Base-by-base conservation (phyloP, 441 rosid species). In the Rhodomyrtus psidioides region DNA sequence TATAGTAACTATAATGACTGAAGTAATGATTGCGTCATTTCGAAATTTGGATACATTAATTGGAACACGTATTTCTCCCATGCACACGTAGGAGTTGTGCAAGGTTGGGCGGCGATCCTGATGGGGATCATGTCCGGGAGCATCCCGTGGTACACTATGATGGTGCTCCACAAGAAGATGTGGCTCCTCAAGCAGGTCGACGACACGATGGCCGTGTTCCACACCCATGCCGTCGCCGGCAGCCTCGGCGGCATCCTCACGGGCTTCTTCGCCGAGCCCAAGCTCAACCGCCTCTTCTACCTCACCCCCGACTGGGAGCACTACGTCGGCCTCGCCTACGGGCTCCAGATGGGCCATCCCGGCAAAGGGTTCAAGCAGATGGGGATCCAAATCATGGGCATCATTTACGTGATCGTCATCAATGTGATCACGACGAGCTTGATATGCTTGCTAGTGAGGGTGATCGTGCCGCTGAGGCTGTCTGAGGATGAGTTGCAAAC, bases 141-240 rank as follows among this genome's bases (percentile, higher is more conserved):
- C 83, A 83, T 87, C 54, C 89, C 88, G 23, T 90, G 87, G 90
- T 87, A 83, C 85, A 88, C 87, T 46, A 85, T 86, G 90, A 87
- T 84, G 89, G 56, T 75, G 53, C 85, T 87, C 54, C 87, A 87
- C 88, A 88, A 82, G 87, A 87, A 76, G 60, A 44, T 86, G 55
- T 53, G 62, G 53, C 83, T 87, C 53, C 87, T 65, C 44, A 85
- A 86, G 83, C 82, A 83, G 82, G 86, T 88, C 12, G 88, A 88
- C 53, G 89, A 88, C 85, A 87, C 90, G 42, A 87, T 86, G 10
- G 85, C 87, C 5, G 84, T 87, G 39, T 62, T 89, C 86, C 89
- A 89, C 85, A 89, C 89, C 28, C 87, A 87, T 30, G 90, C 87
- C 7, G 86, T 87, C 4, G 87, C 89, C 12, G 89, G 89, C 49